Base-by-base conservation (phyloP, 805 yeast genomes). In the Teunomyces panamensis region DNA sequence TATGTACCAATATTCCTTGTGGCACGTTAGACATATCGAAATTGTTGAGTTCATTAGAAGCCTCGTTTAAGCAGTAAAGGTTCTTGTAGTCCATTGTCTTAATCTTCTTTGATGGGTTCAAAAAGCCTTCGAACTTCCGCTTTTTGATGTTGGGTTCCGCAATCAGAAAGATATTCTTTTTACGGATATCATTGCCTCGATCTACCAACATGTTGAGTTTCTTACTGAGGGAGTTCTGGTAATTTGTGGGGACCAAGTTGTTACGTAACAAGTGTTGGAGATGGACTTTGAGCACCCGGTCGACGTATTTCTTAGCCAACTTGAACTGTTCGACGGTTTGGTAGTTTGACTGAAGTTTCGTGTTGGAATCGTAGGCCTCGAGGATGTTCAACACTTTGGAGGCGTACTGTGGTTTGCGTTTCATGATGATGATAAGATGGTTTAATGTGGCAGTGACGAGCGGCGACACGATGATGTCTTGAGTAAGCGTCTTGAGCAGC, bases 11-110 rank as follows among this genome's bases (percentile, higher is more conserved):
- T 0, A 85, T 73, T 44, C 81, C 80, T 17, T 77, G 78, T 4
- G 94, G 85, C 6, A 94, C 69, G 8, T 79, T 69, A 2, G 88
- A 74, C 47, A 89, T 79, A 62, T 92, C 92, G 59, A 89, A 85
- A 33, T 76, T 75, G 29, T 81, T 76, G 49, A 88, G 68, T 43
- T 84, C 83, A 58, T 84, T 82, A 35, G 71, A 66, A 29, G 81
- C 69, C 34, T 79, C 82, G 10, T 86, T 83, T 49, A 92, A 74
- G 26, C 84, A 79, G 62, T 80, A 94, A 36, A 91, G 68, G 11
- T 83, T 71, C 44, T 84, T 78, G 62, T 84, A 88, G 54, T 71
- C 76, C 14, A 60, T 43, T 5, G 59, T 45, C 42, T 59, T 64
- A 10, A 71, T 32, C 33, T 58, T 63, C 39, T 64, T 68, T 13